These are phyloP conservation scores for Cutaneotrichosporon sp. DNA, from an alignment of 1,284 basidiomycete genomes.

Conservation along the genomic window DNA sequence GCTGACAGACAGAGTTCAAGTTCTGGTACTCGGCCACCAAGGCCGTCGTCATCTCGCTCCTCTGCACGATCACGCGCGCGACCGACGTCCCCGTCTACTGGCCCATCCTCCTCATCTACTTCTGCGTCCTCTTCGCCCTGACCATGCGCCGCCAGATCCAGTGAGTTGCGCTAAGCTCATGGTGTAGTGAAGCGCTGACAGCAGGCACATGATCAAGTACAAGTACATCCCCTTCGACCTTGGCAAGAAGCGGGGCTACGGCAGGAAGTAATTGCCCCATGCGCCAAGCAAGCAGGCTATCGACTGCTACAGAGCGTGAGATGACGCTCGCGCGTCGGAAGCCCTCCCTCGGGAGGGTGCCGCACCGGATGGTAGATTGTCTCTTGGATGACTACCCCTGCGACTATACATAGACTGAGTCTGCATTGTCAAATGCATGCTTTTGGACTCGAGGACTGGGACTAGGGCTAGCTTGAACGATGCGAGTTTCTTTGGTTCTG, in stretches of 20 bases:
- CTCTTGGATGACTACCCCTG: not conserved
- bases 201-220: conserved; percentile 98
- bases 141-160: conserved; percentile 93
- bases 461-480: not conserved
- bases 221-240: conserved; percentile 64
- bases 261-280: conserved; percentile 37
- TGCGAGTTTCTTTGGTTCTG: not conserved
- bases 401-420: not conserved
- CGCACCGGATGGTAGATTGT: not conserved
- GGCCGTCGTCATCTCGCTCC: conserved; percentile 76
- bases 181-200: not conserved
- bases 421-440: conserved; percentile 1
- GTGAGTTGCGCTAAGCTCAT: conserved; percentile 59
- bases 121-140: conserved; percentile 80
- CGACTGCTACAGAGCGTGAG: not conserved
- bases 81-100: conserved; percentile 98
- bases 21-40: conserved; percentile 87
- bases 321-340: not conserved
- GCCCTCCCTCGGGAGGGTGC: not conserved
- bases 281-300: not conserved
- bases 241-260: conserved; percentile 50
- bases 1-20: conserved; percentile 42
- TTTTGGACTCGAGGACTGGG: not conserved
- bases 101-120: conserved; percentile 94
- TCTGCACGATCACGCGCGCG: conserved; percentile 73